Base-by-base conservation (phyloP, 768 basidiomycete genomes). In the Piloderma croceum region DNA sequence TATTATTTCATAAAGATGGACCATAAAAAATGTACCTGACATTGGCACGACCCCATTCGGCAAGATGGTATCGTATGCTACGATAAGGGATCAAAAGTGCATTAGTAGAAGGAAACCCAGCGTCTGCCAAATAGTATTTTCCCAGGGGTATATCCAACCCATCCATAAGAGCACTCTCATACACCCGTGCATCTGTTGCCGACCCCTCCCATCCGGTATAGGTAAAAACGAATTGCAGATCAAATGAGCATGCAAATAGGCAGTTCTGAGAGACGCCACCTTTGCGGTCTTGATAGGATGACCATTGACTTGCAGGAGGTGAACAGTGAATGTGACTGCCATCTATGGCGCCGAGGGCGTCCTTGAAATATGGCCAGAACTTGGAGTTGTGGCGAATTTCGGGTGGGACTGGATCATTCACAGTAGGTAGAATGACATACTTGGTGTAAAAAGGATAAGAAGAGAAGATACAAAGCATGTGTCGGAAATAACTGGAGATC, bases 401-500 rank as follows among this genome's bases (percentile, higher is more conserved):
- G 3, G 15, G 9, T 15, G 48, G 51, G 3, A 34, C 29, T 13
- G 42, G 12, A 7, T 39, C 31, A 19, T 18, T 19, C 10, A 9
- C 17, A n/a, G 25, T 19, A 5, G 53, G 55, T n/a, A 54, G 38
- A 12, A 46, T 9, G 3, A 61, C 40, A 46, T 51, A 48, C 11
- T 21, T 47, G 4, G 39, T 23, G 31, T 62, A 63, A 12, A 49
- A 53, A 5, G 59, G 58, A 7, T 55, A 54, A 43, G 38, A 43
- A 29, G 57, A 23, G n/a, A 54, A 45, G 10, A 49, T 34, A 3
- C 53, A 22, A 3, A 61, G 45, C 4, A 41, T 25, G 35, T 49
- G 45, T 31, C 55, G 42, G 31, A 58, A 43, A n/a, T n/a, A n/a
- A n/a, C n/a, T n/a, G n/a, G n/a, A n/a, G n/a, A n/a, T n/a, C n/a